phyloP scores from a whole-genome alignment of 306 rosid species.

The Vigna angularis region DNA sequence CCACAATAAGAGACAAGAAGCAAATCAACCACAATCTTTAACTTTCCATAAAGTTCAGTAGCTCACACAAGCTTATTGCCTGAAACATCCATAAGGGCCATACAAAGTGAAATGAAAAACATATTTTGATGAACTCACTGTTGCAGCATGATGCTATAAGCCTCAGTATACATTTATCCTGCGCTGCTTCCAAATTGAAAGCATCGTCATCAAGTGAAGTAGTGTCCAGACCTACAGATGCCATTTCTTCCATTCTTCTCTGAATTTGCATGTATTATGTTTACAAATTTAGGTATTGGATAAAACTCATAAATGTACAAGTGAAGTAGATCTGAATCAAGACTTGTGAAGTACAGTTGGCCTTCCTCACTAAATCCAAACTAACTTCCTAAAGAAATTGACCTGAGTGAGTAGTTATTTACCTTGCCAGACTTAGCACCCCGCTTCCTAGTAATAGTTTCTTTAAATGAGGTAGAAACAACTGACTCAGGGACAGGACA shows the following conservation, averaged over 20 bases:
- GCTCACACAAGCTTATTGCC: slow-evolving; percentile 96
- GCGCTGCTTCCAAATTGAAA: slow-evolving; percentile 86
- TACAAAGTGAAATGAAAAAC: background rate
- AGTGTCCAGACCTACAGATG: slow-evolving; percentile 65
- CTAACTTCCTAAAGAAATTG: slow-evolving; percentile 42
- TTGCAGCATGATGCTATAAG: slow-evolving; percentile 96
- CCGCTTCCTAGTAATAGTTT: slow-evolving; percentile 58
- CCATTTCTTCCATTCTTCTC: slow-evolving; percentile 77
- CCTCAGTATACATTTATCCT: slow-evolving; percentile 91
- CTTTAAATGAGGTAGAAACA: slow-evolving; percentile 53
- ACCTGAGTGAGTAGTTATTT: slow-evolving; percentile 47
- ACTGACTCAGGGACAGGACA: slow-evolving; percentile 79
- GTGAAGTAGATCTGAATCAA: slow-evolving; percentile 24
- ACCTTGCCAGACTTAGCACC: slow-evolving; percentile 84
- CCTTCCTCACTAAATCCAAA: slow-evolving; percentile 97
- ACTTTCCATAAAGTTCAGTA: slow-evolving; percentile 58
- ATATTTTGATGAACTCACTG: slow-evolving; percentile 52
- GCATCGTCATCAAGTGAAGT: slow-evolving; percentile 79
- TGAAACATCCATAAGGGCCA: slow-evolving; percentile 48
- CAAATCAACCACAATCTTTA: too few species aligned
- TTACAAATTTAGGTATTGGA: slow-evolving; percentile 29
- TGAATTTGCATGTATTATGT: slow-evolving; percentile 64
- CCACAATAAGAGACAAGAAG: too few species aligned
- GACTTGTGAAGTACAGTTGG: slow-evolving; percentile 54
- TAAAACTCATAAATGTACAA: background rate